Percentiles rank a stretch among this genome's conserved stretches.
Conservation (phyloP, 2,329 filamentous ascomycete species). For the Aspergillus aculeatus region DNA sequence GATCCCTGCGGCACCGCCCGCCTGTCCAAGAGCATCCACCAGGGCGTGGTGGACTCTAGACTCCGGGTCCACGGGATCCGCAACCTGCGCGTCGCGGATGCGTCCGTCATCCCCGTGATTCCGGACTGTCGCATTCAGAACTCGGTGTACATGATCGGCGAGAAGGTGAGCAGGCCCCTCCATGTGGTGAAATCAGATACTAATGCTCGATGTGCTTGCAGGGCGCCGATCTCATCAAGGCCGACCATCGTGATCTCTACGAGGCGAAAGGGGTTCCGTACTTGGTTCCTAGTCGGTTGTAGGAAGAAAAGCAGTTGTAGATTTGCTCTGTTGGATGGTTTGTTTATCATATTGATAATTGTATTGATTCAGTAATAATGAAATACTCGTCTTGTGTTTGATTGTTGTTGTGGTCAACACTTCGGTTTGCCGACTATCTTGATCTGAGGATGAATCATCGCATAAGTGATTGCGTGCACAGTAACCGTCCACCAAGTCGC, state of each 20-base stretch:
- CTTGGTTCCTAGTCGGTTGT: slow-evolving; percentile 19
- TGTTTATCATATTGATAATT: not conserved
- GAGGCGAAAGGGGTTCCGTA: slow-evolving; percentile 22
- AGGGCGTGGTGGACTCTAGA: slow-evolving; percentile 53
- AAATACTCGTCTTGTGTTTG: too few relatives aligned
- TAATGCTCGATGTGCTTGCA: slow-evolving; percentile 10
- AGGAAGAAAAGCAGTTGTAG: too few relatives aligned
- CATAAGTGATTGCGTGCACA: too few relatives aligned
- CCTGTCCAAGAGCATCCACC: slow-evolving; percentile 51
- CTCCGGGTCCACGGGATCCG: slow-evolving; percentile 56
- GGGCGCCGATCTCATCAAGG: slow-evolving; percentile 32
- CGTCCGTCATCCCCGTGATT: slow-evolving; percentile 56
- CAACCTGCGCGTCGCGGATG: slow-evolving; percentile 56
- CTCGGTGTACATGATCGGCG: slow-evolving; percentile 60
- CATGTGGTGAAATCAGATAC: not conserved
- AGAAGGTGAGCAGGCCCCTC: slow-evolving; percentile 39
- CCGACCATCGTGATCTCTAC: slow-evolving; percentile 25
- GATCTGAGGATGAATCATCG: too few relatives aligned
- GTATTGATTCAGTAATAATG: not conserved
- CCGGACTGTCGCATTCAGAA: slow-evolving; percentile 60
- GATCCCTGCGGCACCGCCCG: slow-evolving; percentile 58
- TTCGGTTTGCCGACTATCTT: too few relatives aligned
- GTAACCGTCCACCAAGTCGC: too few relatives aligned
- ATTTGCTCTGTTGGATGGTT: not conserved
- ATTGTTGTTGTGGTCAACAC: too few relatives aligned